Percentiles rank a stretch among this genome's conserved stretches.
Conservation (phyloP, 768 basidiomycete genomes). For the Saitozyma podzolica region DNA sequence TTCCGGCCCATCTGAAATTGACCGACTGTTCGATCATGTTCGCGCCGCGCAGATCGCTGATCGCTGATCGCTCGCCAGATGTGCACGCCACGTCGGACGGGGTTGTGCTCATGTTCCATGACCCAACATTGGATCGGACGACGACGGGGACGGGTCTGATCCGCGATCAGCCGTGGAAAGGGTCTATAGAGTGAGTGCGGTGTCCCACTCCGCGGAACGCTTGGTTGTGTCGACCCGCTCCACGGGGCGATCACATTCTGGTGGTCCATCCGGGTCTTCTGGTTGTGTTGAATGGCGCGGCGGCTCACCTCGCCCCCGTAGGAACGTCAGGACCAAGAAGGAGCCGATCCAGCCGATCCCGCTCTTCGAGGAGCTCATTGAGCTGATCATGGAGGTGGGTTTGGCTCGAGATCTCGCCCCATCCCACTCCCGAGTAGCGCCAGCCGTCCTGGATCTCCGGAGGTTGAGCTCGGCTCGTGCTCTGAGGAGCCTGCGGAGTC, state of each 20-base stretch:
- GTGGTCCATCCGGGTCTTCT: not conserved
- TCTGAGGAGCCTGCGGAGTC: no score
- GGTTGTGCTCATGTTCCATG: constrained; percentile 53
- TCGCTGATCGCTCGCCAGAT: constrained; percentile 27
- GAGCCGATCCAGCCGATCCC: constrained; percentile 53
- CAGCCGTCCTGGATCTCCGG: no score
- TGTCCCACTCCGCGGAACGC: not conserved
- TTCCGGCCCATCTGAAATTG: no score
- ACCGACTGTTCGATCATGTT: not conserved
- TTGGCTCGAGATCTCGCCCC: not conserved
- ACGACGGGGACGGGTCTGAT: constrained; percentile 52
- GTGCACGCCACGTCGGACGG: constrained; percentile 49
- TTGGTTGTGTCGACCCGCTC: not conserved
- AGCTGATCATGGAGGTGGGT: constrained; percentile 51
- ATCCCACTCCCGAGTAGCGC: no score
- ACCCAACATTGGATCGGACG: constrained; percentile 52
- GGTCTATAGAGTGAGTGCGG: constrained; percentile 47
- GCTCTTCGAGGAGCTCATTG: constrained; percentile 49
- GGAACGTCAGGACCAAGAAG: constrained; percentile 51
- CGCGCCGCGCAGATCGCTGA: constrained; percentile 1
- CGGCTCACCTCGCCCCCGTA: constrained; percentile 10
- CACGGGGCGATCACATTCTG: no score
- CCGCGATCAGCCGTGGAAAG: constrained; percentile 48
- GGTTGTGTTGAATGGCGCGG: not conserved
- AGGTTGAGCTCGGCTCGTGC: no score